phyloP scores from a whole-genome alignment of 371 early-diverging fungal species.

The Umbelopsis sp. region DNA sequence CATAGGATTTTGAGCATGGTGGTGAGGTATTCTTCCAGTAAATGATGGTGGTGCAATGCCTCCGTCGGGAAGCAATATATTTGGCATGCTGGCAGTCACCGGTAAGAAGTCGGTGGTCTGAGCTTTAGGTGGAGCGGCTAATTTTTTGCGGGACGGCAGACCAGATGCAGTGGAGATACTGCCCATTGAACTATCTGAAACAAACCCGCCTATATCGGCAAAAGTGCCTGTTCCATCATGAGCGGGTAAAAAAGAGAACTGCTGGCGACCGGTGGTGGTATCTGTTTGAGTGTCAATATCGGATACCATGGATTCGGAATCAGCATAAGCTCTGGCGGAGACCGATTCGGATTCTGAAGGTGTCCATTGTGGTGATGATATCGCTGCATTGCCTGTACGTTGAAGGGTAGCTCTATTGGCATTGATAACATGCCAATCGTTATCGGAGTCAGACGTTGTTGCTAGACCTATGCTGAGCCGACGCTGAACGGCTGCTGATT shows the following conservation, averaged over 20 bases:
- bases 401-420: constrained; percentile 17
- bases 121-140: background rate
- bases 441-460: constrained; percentile 42
- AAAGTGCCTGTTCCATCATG: constrained; percentile 56
- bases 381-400: background rate
- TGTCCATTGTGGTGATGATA: constrained; percentile 20
- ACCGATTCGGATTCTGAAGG: constrained; percentile 42
- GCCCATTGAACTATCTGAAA: constrained; percentile 21
- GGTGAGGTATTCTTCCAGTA: constrained; percentile 20
- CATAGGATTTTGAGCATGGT: background rate
- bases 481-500: constrained; percentile 7
- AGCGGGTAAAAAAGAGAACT: constrained; percentile 33
- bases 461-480: background rate
- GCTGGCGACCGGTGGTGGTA: constrained; percentile 15
- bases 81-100: constrained; percentile 32
- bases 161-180: background rate
- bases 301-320: constrained; percentile 38
- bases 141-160: background rate
- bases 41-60: constrained; percentile 41
- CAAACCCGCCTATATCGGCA: constrained; percentile 27
- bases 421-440: constrained; percentile 53
- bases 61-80: constrained; percentile 40
- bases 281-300: constrained; percentile 28
- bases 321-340: constrained; percentile 35
- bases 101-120: constrained; percentile 29